A percentile compares a stretch with the other conserved stretches of the same genome.
phyloP scores from a whole-genome alignment of 1,284 basidiomycete species.

The Cryptococcus floricola region DNA sequence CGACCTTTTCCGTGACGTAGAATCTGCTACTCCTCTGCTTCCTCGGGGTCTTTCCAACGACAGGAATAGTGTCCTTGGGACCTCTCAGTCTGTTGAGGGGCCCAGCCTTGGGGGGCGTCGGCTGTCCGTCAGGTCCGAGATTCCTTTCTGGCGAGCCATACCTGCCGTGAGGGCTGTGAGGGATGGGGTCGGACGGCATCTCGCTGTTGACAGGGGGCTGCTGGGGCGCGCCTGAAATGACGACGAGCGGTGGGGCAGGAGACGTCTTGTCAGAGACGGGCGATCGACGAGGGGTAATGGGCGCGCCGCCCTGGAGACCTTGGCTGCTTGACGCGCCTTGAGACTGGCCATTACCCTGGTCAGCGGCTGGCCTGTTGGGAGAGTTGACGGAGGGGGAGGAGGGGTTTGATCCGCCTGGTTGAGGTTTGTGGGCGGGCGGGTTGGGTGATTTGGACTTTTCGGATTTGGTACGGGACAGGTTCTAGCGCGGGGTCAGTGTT shows the following conservation, averaged over 20 bases:
- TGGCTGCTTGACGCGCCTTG: constrained; percentile 16
- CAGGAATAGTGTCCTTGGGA: constrained; percentile 88
- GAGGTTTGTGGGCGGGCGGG: constrained; percentile 51
- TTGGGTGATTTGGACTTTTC: constrained; percentile 49
- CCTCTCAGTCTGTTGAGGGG: constrained; percentile 49
- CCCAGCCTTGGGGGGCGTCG: constrained; percentile 52
- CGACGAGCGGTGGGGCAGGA: constrained; percentile 76
- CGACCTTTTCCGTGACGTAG: constrained; percentile 91
- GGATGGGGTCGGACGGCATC: constrained; percentile 59
- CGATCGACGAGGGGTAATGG: constrained; percentile 42
- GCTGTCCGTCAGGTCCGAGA: constrained; percentile 38
- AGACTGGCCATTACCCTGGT: not conserved
- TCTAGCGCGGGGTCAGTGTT: constrained; percentile 11
- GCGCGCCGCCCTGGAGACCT: constrained; percentile 37
- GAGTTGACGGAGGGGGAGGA: constrained; percentile 34
- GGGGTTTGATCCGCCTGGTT: constrained; percentile 50
- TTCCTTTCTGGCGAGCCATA: constrained; percentile 40
- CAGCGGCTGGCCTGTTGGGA: constrained; percentile 7
- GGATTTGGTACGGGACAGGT: constrained; percentile 42
- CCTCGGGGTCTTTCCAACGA: constrained; percentile 88
- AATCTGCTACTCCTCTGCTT: constrained; percentile 96
- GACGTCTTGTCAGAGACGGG: constrained; percentile 48
- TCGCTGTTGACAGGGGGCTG: constrained; percentile 51
- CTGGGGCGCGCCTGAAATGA: constrained; percentile 63
- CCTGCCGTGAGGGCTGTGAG: constrained; percentile 54